phyloP scores from a whole-genome alignment of 345 rosid species.

The Linum lewisii region DNA sequence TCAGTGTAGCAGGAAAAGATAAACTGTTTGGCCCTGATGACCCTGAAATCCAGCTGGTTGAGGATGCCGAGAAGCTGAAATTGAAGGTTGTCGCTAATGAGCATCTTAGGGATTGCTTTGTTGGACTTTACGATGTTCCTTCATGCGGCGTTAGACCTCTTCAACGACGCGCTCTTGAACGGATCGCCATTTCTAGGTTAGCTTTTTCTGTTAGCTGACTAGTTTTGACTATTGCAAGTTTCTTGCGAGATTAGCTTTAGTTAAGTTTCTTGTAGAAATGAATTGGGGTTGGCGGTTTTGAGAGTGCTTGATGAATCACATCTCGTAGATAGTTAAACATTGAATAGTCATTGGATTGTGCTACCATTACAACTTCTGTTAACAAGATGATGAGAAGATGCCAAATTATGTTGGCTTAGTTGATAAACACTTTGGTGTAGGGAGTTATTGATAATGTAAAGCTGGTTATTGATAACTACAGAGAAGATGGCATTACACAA shows the following conservation, averaged over 20 bases:
- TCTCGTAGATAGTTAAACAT: not conserved
- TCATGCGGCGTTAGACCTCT: not conserved
- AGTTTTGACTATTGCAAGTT: not conserved
- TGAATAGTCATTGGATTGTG: not conserved
- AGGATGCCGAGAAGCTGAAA: constrained; percentile 3
- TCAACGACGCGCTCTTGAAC: constrained; percentile 4
- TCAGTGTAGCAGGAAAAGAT: not conserved
- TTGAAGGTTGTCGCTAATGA: not conserved
- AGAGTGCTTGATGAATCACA: not conserved
- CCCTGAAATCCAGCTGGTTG: not conserved
- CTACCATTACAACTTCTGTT: not conserved
- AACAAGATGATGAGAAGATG: not conserved
- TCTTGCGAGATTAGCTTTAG: too few species aligned
- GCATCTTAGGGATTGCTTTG: constrained; percentile 4
- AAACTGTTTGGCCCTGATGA: not conserved
- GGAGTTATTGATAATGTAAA: not conserved
- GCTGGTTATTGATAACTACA: constrained; percentile 17
- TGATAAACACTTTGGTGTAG: not conserved
- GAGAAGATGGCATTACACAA: constrained; percentile 71
- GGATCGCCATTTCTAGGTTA: constrained; percentile 2
- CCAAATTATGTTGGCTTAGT: not conserved
- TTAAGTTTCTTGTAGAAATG: too few species aligned
- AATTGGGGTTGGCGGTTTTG: not conserved
- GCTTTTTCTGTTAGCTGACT: not conserved
- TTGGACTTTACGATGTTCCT: constrained; percentile 7